Conservation (phyloP, 176 grass and related monocot species). For the Paspalum notatum region DNA sequence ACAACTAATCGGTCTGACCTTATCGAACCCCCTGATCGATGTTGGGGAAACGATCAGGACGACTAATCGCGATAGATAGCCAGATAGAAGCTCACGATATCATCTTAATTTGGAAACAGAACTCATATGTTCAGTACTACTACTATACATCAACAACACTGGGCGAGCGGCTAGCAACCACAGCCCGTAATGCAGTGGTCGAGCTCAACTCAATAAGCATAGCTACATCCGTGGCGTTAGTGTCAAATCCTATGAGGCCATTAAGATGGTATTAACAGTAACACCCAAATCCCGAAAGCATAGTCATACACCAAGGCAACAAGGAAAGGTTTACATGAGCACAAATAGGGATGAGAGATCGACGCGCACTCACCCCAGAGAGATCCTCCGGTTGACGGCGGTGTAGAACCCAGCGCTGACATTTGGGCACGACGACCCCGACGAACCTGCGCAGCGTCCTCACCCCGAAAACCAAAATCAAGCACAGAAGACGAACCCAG, state of each 20-base stretch:
- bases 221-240: neutral
- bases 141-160: neutral
- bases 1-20: too few relatives aligned
- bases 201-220: neutral
- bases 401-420: constrained; percentile 59
- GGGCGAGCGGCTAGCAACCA: neutral
- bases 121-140: neutral
- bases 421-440: constrained; percentile 55
- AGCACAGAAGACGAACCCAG: neutral
- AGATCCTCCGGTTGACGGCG: constrained; percentile 63
- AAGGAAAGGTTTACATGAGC: neutral
- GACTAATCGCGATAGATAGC: neutral
- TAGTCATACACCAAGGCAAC: neutral
- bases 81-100: neutral
- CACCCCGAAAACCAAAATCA: constrained; percentile 36
- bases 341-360: neutral
- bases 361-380: constrained; percentile 49
- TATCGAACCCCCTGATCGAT: too few relatives aligned
- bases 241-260: neutral
- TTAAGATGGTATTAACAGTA: too few relatives aligned
- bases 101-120: neutral
- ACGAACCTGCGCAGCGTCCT: constrained; percentile 58
- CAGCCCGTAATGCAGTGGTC: neutral
- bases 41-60: too few relatives aligned
- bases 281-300: neutral